These are phyloP conservation scores for Pseudonitzschia pungens DNA, from an alignment of 108 stramenopile species.

Conservation along the genomic window DNA sequence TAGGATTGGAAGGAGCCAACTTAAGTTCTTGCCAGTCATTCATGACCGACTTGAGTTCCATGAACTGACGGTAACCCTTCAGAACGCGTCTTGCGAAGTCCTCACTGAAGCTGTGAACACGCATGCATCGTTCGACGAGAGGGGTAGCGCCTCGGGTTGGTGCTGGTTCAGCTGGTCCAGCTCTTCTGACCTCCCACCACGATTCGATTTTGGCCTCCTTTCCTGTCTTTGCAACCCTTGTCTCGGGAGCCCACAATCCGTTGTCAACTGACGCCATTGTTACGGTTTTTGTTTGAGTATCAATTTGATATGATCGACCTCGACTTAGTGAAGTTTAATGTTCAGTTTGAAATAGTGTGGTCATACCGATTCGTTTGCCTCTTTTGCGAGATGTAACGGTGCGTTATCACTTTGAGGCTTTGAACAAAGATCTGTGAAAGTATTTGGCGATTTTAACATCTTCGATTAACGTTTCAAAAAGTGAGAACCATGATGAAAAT, in stretches of 20 bases:
- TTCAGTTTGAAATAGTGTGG: neutral
- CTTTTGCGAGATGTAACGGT: neutral
- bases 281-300: conserved; percentile 1
- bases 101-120: conserved; percentile 49
- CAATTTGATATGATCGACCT: neutral
- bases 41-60: conserved; percentile 70
- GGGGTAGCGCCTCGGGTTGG: conserved; percentile 57
- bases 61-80: conserved; percentile 68
- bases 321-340: neutral
- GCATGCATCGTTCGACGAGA: conserved; percentile 66
- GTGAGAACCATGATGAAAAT: neutral
- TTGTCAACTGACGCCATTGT: conserved; percentile 33
- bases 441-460: neutral
- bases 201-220: conserved; percentile 56
- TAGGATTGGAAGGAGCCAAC: conserved; percentile 53
- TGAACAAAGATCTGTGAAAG: neutral
- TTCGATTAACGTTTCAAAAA: neutral
- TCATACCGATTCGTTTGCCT: neutral
- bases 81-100: conserved; percentile 52
- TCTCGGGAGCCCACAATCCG: conserved; percentile 48
- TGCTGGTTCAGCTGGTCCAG: conserved; percentile 40
- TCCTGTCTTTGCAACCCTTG: conserved; percentile 37
- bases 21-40: conserved; percentile 63
- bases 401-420: neutral
- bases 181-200: conserved; percentile 56